Evolutionary conservation across 2,329 filamentous ascomycete genomes (phyloP).

Genomic region (Neofusicoccum cordaticola): DNA sequence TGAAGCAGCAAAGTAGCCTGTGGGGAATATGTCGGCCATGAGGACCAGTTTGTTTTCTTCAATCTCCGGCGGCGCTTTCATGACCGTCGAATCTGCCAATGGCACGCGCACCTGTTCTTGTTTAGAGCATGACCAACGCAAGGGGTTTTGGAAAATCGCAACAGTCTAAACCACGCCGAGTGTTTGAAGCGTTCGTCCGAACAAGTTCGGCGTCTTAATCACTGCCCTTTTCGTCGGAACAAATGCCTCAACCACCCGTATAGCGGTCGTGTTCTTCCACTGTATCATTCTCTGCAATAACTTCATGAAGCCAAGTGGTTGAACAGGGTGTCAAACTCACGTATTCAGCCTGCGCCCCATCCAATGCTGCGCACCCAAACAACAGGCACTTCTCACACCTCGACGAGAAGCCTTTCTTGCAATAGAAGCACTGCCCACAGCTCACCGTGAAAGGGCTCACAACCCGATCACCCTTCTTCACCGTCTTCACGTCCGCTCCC

Average conservation of each 20-base stretch:
- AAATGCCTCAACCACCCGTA: too few relatives aligned
- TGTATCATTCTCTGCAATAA: neutral
- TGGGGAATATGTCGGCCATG: slow-evolving; percentile 91
- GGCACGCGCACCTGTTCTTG: slow-evolving; percentile 58
- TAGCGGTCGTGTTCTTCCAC: too few relatives aligned
- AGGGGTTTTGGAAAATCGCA: too few relatives aligned
- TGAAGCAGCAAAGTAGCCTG: slow-evolving; percentile 75
- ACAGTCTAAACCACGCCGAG: too few relatives aligned
- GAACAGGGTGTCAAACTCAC: slow-evolving; percentile 35
- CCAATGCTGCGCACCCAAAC: slow-evolving; percentile 67
- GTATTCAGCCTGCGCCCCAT: slow-evolving; percentile 80
- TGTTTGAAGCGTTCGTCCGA: too few relatives aligned
- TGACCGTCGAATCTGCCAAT: slow-evolving; percentile 74
- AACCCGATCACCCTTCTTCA: slow-evolving; percentile 73
- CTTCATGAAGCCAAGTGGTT: neutral
- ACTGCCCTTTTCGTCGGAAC: too few relatives aligned
- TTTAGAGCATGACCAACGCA: neutral
- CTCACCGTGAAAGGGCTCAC: slow-evolving; percentile 74
- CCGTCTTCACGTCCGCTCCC: slow-evolving; percentile 64
- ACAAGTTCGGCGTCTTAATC: too few relatives aligned
- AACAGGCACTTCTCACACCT: slow-evolving; percentile 69
- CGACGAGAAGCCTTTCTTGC: slow-evolving; percentile 70
- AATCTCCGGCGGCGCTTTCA: slow-evolving; percentile 69
- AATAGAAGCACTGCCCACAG: slow-evolving; percentile 76
- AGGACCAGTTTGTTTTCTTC: slow-evolving; percentile 73